Evolutionary conservation across 1,139 yeast genomes (phyloP).

Genomic region (Debaryomyces fabryi): DNA sequence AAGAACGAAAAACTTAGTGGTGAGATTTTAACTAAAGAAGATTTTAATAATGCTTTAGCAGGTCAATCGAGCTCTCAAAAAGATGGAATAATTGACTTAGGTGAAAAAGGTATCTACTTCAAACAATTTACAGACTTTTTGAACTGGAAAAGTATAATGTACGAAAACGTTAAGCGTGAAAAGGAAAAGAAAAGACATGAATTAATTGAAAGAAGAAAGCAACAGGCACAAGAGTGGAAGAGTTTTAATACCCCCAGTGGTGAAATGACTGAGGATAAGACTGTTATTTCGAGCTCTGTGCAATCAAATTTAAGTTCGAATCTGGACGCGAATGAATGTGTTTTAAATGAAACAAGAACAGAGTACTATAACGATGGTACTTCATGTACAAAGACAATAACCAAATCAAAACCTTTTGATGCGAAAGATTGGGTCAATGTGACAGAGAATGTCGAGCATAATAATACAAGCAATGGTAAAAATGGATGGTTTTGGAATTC

Average conservation of each 20-base stretch:
- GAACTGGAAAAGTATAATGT: conserved; percentile 67
- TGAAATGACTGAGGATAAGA: not conserved
- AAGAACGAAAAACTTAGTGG: conserved; percentile 29
- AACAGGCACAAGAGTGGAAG: not conserved
- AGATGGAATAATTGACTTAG: conserved; percentile 37
- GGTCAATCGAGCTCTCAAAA: conserved; percentile 14
- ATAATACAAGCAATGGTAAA: conserved; percentile 7
- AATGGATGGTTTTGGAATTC: conserved; percentile 23
- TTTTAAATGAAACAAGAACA: conserved; percentile 52
- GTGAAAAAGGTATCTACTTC: conserved; percentile 50
- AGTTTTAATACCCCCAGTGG: not conserved
- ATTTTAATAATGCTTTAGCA: conserved; percentile 32
- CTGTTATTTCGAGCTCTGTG: conserved; percentile 54
- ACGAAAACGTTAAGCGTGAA: conserved; percentile 38
- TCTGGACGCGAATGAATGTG: conserved; percentile 58
- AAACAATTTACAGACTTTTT: conserved; percentile 64
- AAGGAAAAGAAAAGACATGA: conserved; percentile 19
- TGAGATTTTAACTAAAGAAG: conserved; percentile 55
- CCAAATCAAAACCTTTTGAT: conserved; percentile 41
- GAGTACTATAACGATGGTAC: conserved; percentile 71
- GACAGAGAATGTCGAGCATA: conserved; percentile 22
- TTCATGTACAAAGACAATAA: conserved; percentile 40
- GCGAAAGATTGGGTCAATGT: conserved; percentile 36
- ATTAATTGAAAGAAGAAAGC: conserved; percentile 1
- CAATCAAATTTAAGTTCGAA: conserved; percentile 48